Evolutionary conservation across 2,329 filamentous ascomycete genomes (phyloP), one percentile per base, ranked within the genome.

Genomic region (Hypoxylon sp.): DNA sequence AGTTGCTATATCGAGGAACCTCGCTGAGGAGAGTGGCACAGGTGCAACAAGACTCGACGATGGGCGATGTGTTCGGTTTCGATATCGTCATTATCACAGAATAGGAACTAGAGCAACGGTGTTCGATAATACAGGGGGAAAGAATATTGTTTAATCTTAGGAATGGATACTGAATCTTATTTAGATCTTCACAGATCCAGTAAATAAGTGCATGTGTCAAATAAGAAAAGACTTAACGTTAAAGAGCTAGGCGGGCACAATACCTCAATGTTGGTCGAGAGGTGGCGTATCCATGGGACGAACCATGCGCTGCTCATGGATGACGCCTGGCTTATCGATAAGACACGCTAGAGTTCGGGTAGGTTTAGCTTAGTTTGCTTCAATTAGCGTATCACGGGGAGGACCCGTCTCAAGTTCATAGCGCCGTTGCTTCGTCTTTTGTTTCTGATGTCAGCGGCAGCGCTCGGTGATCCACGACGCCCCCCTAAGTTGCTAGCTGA

Each of bases 11-110:
- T 32, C 83, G 81, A 53, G 84, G 81, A 28, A 85, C 81, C 3
- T 84, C 80, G 44, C 84, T 81, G 24, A 93, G 83, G 24, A 89
- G 78, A 22, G 81, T 82, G 28, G 90, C 88, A 77, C 91, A 93
- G 20, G 89, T 93, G 75, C 90, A 92, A 78, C 91, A 93, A 12
- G 85, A 83, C 75, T 82, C 80, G 53, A 67, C 49, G 51, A 64
- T 45, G 7, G 61, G 44, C 9, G 60, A 32, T 33, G 68, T 30
- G 8, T 52, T 53, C 12, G 44, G 50, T 54, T 71, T 71, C 9
- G 46, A 57, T n/a, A 70, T 45, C n/a, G 71, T 70, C 73, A 74
- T 74, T 20, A 18, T 61, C 28, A 54, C 30, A 33, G 44, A 12
- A 33, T 11, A 12, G 30, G 30, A 48, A 40, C 14, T 18, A 6